A percentile compares a stretch with the other conserved stretches of the same genome.
phyloP scores from a whole-genome alignment of 208 protist species.

The Acanthamoeba sp. region DNA sequence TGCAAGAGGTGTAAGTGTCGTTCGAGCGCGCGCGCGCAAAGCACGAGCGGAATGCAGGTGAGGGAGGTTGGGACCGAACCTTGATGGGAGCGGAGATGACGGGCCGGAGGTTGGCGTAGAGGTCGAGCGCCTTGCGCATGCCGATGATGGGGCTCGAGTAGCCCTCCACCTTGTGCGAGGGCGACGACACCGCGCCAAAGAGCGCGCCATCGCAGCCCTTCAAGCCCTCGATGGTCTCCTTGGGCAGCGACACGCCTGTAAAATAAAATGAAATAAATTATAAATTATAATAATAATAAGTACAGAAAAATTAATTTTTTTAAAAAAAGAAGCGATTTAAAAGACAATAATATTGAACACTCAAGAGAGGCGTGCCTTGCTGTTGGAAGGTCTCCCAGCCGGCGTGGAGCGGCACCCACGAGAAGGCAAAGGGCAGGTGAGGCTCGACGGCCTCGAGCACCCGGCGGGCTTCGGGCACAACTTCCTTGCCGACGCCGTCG shows the following conservation, averaged over 20 bases:
- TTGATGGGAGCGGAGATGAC: slow-evolving; percentile 76
- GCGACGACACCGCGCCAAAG: slow-evolving; percentile 83
- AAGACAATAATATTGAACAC: neutral
- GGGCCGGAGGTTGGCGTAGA: slow-evolving; percentile 85
- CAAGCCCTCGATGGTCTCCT: slow-evolving; percentile 74
- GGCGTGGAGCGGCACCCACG: slow-evolving; percentile 18
- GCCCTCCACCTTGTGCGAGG: slow-evolving; percentile 78
- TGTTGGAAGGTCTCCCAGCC: slow-evolving; percentile 73
- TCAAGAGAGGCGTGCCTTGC: neutral
- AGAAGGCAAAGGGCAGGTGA: slow-evolving; percentile 19
- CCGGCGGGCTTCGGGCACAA: slow-evolving; percentile 40
- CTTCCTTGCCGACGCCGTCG: slow-evolving; percentile 85
- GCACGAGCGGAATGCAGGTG: too few species aligned
- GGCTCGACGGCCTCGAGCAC: slow-evolving; percentile 48
- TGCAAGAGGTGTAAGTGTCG: too few species aligned
- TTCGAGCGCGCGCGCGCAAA: too few species aligned
- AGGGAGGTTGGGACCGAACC: too few species aligned
- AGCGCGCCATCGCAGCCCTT: slow-evolving; percentile 79
- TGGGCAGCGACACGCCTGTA: slow-evolving; percentile 76
- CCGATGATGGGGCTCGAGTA: slow-evolving; percentile 84
- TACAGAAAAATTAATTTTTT: neutral
- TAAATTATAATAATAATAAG: neutral
- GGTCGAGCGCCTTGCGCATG: slow-evolving; percentile 82
- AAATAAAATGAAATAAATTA: neutral
- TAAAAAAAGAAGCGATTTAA: neutral